A percentile compares a stretch with the other conserved stretches of the same genome.
Conservation (phyloP, 352 stramenopile species). For the Pythium vanterpoolii region DNA sequence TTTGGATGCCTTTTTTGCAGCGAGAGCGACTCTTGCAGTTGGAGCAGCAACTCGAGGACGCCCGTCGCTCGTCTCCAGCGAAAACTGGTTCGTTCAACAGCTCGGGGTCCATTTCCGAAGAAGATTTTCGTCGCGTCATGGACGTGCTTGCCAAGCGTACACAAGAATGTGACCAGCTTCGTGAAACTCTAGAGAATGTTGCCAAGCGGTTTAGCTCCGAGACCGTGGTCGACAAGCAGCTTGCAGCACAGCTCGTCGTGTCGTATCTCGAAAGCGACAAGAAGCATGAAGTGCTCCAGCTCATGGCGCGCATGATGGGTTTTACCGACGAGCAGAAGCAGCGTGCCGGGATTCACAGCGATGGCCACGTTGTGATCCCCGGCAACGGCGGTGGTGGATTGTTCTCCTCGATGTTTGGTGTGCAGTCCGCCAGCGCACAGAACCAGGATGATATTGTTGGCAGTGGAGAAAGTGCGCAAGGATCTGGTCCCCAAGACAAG, state of each 20-base stretch:
- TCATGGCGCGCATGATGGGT: conserved; percentile 75
- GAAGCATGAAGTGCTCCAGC: conserved; percentile 62
- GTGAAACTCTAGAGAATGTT: conserved; percentile 63
- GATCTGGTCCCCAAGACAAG: conserved; percentile 41
- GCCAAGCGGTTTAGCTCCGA: conserved; percentile 53
- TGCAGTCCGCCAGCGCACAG: conserved; percentile 11
- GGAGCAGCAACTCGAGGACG: conserved; percentile 39
- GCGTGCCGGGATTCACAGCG: conserved; percentile 40
- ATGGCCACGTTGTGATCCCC: conserved; percentile 36
- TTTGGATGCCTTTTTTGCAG: conserved; percentile 11
- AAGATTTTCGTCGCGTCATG: conserved; percentile 53
- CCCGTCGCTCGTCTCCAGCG: neutral
- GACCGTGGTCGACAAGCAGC: conserved; percentile 59
- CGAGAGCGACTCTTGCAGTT: conserved; percentile 44
- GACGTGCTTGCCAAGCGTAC: conserved; percentile 55
- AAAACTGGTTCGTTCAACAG: conserved; percentile 12
- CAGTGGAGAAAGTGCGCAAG: neutral
- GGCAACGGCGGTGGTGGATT: conserved; percentile 62
- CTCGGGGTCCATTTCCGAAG: conserved; percentile 12
- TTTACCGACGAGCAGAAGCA: conserved; percentile 72
- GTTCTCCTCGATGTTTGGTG: conserved; percentile 62
- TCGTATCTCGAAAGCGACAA: conserved; percentile 71
- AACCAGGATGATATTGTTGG: neutral
- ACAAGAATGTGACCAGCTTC: conserved; percentile 63
- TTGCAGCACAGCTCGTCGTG: conserved; percentile 71